Base-by-base conservation (phyloP, 371 early-diverging fungal genomes). In the Nematocida major region DNA sequence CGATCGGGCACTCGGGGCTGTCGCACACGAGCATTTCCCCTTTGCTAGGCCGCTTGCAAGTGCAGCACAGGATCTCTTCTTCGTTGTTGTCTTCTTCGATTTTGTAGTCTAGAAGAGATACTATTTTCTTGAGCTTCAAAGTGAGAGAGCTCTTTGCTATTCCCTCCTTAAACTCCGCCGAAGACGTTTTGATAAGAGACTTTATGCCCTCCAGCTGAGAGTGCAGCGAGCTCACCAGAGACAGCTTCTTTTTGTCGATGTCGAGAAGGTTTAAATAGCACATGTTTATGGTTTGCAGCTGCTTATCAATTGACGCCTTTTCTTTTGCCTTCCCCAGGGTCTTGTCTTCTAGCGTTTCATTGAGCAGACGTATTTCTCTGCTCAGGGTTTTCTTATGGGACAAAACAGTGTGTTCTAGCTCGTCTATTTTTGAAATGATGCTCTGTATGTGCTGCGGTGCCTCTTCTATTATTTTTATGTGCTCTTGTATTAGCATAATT, bases 1-100 rank as follows among this genome's bases (percentile, higher is more conserved):
- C 91, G 65, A 90, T 88, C 53, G 89, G 89, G 80, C 96, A 95
- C 22, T 76, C 68, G 22, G 47, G 2, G 61, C 68, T 67, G 40
- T 84, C 84, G 68, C 86, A 86, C 1, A 59, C 67, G 32, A 85
- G 81, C 85, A 86, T 85, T 40, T 79, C 79, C n/a, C 83, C 84
- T 68, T 59, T 78, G 36, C 81, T 68, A 15, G 57, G 54, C 24
- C 67, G 47, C 54, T 67, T 79, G 63, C 86, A 86, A 20, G 38
- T 77, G 67, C 85, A 86, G 69, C 81, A 84, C 11, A 42, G 26
- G 4, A 13, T 47, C 24, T 61, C 67, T 49, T 67, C 48, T 9
- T 57, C 62, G 28, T 59, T 66, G 24, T 62, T 65, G 30, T 68
- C 68, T 45, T 20, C 26, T 26, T 54, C 59, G 20, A 68, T 59